These are phyloP conservation scores for Aurantiochytrium sp. DNA, from an alignment of 108 stramenopile genomes.

Conservation along the genomic window DNA sequence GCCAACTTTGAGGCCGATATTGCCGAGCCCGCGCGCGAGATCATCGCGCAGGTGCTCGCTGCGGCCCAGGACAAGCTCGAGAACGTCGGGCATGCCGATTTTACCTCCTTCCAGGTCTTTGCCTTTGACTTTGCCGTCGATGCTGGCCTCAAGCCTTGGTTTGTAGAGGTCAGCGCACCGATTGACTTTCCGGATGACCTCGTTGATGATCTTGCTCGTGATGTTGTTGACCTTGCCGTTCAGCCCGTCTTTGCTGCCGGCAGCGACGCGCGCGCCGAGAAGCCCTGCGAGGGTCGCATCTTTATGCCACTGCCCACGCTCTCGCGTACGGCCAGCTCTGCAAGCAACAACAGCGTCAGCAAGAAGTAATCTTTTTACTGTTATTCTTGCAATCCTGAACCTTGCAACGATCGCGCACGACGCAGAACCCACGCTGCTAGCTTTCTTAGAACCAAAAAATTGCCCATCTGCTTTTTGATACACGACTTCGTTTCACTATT, in stretches of 20 bases:
- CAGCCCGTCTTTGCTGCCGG: not conserved
- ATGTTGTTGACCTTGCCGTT: not conserved
- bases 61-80: not conserved
- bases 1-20: not conserved
- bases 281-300: not conserved
- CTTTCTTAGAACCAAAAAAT: no score
- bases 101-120: slow-evolving; percentile 14
- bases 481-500: no score
- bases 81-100: not conserved
- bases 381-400: no score
- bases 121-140: slow-evolving; percentile 20
- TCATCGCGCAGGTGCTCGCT: not conserved
- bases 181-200: slow-evolving; percentile 3
- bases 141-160: slow-evolving; percentile 3
- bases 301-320: not conserved
- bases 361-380: not conserved
- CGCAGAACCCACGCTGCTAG: no score
- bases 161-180: not conserved
- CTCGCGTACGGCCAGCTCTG: not conserved
- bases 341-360: not conserved
- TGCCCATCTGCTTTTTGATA: no score
- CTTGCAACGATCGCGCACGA: no score
- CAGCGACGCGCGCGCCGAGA: not conserved
- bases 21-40: not conserved
- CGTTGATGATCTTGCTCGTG: not conserved